Evolutionary conservation across 2,329 filamentous ascomycete genomes (phyloP), one percentile per base, ranked within the genome.

Genomic region (Waltergamsia citrina): DNA sequence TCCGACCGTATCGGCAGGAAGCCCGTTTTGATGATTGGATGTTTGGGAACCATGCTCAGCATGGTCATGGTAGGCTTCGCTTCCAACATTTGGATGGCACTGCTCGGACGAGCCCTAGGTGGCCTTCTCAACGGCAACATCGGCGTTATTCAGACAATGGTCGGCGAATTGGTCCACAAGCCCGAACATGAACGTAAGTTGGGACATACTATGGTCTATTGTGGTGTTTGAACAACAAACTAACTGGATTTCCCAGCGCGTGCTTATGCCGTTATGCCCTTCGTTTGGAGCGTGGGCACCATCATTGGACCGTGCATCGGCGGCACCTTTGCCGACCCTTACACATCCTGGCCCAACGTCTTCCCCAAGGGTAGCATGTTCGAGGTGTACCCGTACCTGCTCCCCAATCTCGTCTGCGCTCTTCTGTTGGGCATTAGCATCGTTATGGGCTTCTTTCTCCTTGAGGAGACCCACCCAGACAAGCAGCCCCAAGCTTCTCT

Each of bases 211-310:
- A 22, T 8, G 5, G 6, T 4, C 11, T 14, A 4, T 15, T 20
- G 19, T 7, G 12, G 5, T 18, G 23, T 21, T 47, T 51, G 8
- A 12, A n/a, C 21, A n/a, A 28, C 15, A 18, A n/a, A 10, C 34
- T 21, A 32, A 40, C 48, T 49, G 32, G 47, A 31, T 30, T 34
- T 22, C 4, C 41, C 46, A 85, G 82, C 86, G 38, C 77, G 81
- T 41, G 88, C 88, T 19, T 94, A 88, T 54, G 78, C 86, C 3
- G 75, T 94, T 29, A 94, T 95, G 85, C 88, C 88, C 1, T 94
- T 94, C 50, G 82, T 94, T 7, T 95, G 88, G 87, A 81, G 74
- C 30, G 79, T 94, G 34, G 88, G 88, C 17, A 93, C 85, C 8
- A 94, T 94, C 42, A 69, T 94, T 34, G 88, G 88, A 0, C 84